These are phyloP conservation scores for Cyclotella choctawhatcheeana DNA, from an alignment of 108 stramenopile species.

Conservation along the genomic window DNA sequence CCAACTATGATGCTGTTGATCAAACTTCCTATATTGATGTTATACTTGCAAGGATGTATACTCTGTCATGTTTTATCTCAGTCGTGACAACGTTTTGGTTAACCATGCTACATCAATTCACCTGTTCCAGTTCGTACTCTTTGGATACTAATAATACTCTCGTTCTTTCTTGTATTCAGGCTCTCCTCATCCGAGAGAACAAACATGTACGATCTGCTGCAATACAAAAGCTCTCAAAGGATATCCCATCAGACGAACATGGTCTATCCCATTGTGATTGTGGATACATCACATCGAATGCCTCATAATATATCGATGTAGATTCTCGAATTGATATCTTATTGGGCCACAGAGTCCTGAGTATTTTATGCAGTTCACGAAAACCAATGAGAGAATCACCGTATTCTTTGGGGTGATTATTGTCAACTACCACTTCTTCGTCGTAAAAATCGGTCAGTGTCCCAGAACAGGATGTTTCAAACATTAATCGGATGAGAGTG, in stretches of 20 bases:
- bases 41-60: constrained; percentile 13
- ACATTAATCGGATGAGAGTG: constrained; percentile 57
- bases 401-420: background rate
- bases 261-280: constrained; percentile 28
- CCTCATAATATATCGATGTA: constrained; percentile 25
- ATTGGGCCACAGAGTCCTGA: constrained; percentile 25
- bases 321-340: constrained; percentile 29
- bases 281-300: constrained; percentile 28
- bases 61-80: constrained; percentile 4
- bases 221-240: constrained; percentile 34
- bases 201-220: constrained; percentile 35
- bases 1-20: constrained; percentile 16
- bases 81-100: constrained; percentile 16
- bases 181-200: constrained; percentile 16
- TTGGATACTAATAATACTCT: too few species aligned
- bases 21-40: constrained; percentile 16
- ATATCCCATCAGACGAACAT: constrained; percentile 34
- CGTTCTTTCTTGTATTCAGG: too few species aligned
- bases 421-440: background rate
- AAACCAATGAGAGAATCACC: constrained; percentile 5
- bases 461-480: constrained; percentile 42
- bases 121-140: background rate
- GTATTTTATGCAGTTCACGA: constrained; percentile 33
- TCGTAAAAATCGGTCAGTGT: constrained; percentile 33
- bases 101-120: constrained; percentile 12